These are phyloP conservation scores for Leccinum incarnatum DNA, from an alignment of 768 basidiomycete genomes.

Conservation along the genomic window DNA sequence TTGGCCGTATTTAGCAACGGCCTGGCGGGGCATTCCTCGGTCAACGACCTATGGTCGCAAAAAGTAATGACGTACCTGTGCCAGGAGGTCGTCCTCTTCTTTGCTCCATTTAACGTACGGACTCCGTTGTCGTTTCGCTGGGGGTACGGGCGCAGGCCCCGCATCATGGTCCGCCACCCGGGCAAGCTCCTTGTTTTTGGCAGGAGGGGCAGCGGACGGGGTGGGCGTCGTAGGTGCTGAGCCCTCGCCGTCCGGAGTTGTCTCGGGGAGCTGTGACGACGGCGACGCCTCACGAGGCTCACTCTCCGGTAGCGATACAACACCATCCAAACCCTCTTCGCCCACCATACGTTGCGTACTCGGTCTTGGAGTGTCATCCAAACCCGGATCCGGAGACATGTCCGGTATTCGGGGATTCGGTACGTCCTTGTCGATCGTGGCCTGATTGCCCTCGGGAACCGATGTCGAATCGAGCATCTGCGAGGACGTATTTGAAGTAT, in stretches of 20 bases:
- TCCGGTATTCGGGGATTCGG: background rate
- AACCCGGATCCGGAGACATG: background rate
- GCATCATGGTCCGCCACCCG: constrained; percentile 32
- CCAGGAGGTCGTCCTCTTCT: constrained; percentile 40
- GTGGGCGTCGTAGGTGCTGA: background rate
- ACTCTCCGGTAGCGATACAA: background rate
- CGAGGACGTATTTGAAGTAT: constrained; percentile 1
- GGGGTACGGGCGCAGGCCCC: constrained; percentile 7
- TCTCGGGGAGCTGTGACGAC: constrained; percentile 6
- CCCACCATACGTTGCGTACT: background rate
- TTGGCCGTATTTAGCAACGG: constrained; percentile 39
- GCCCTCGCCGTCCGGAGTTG: constrained; percentile 4
- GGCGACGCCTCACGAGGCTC: constrained; percentile 10
- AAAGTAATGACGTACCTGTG: constrained; percentile 28
- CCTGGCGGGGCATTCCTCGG: constrained; percentile 17
- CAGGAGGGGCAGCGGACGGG: background rate
- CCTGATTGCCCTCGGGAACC: background rate
- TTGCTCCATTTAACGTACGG: constrained; percentile 44
- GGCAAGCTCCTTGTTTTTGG: constrained; percentile 21
- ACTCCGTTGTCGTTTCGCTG: constrained; percentile 36
- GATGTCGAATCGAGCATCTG: constrained; percentile 8
- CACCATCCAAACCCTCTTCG: background rate
- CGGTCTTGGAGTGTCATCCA: constrained; percentile 22
- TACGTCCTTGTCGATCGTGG: background rate
- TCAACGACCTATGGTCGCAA: background rate